These are phyloP conservation scores for Groenewaldozyma sp. DNA, from an alignment of 1,139 yeast species.

Conservation along the genomic window DNA sequence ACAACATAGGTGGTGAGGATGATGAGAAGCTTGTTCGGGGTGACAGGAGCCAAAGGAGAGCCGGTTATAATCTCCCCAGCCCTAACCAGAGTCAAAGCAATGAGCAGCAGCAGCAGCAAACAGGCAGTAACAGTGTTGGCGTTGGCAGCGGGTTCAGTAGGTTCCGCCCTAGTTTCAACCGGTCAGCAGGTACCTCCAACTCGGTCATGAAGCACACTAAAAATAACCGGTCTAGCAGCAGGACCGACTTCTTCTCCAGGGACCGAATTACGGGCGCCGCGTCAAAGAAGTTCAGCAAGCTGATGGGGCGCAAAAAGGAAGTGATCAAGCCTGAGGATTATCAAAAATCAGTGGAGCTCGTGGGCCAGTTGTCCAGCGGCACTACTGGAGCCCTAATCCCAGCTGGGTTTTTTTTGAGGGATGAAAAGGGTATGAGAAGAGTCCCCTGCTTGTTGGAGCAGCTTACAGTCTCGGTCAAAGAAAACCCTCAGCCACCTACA, in stretches of 20 bases:
- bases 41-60: background rate
- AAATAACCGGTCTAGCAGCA: background rate
- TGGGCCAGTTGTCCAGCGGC: conserved; percentile 60
- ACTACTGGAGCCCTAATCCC: conserved; percentile 71
- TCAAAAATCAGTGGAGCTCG: conserved; percentile 51
- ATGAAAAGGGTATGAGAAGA: conserved; percentile 66
- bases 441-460: conserved; percentile 76
- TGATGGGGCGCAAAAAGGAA: conserved; percentile 18
- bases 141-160: too few species aligned
- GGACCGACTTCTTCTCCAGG: background rate
- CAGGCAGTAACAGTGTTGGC: too few species aligned
- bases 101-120: too few species aligned
- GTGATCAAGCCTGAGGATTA: conserved; percentile 22
- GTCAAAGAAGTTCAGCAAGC: conserved; percentile 17
- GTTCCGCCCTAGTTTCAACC: too few species aligned
- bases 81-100: too few species aligned
- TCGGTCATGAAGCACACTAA: background rate
- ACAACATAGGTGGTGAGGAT: background rate
- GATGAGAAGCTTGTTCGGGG: background rate
- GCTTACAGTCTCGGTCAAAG: conserved; percentile 56
- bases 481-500: conserved; percentile 33
- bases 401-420: conserved; percentile 66
- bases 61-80: too few species aligned
- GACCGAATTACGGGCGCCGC: conserved; percentile 13
- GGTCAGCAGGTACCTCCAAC: too few species aligned